phyloP scores from a whole-genome alignment of 208 protist species.

The Novymonas esmeraldas region DNA sequence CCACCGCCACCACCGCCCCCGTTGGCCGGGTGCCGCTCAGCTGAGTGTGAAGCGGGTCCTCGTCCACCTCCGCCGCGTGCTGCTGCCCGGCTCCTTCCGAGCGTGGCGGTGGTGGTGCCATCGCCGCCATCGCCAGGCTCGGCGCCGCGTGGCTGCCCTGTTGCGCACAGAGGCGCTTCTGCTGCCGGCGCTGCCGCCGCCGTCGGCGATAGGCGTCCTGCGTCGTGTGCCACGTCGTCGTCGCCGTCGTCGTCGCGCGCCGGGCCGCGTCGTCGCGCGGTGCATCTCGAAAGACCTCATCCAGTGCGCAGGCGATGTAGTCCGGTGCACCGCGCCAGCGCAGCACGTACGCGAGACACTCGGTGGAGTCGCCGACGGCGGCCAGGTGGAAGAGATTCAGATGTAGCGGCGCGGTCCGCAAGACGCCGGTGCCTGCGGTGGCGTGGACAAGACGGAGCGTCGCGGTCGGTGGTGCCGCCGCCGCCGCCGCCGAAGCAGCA shows the following conservation, averaged over 20 bases:
- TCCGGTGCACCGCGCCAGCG: conserved; percentile 39
- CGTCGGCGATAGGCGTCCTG: conserved; percentile 16
- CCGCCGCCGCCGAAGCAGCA: not conserved
- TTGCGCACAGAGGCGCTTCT: conserved; percentile 3
- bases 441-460: conserved; percentile 19
- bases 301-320: conserved; percentile 30
- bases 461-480: conserved; percentile 9
- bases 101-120: not conserved
- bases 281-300: conserved; percentile 17
- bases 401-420: conserved; percentile 19
- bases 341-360: conserved; percentile 46
- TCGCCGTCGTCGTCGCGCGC: conserved; percentile 9
- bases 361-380: conserved; percentile 47
- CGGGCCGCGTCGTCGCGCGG: conserved; percentile 12
- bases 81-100: too few relatives aligned
- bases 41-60: too few relatives aligned
- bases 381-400: conserved; percentile 45
- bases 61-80: too few relatives aligned
- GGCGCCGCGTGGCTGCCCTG: not conserved
- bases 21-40: too few relatives aligned
- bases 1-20: too few relatives aligned
- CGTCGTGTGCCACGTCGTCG: too few relatives aligned
- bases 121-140: not conserved
- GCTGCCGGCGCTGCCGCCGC: conserved; percentile 7
- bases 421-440: conserved; percentile 8